Base-by-base conservation (phyloP, 2,329 filamentous ascomycete species). In the Lecanicillium sp. region DNA sequence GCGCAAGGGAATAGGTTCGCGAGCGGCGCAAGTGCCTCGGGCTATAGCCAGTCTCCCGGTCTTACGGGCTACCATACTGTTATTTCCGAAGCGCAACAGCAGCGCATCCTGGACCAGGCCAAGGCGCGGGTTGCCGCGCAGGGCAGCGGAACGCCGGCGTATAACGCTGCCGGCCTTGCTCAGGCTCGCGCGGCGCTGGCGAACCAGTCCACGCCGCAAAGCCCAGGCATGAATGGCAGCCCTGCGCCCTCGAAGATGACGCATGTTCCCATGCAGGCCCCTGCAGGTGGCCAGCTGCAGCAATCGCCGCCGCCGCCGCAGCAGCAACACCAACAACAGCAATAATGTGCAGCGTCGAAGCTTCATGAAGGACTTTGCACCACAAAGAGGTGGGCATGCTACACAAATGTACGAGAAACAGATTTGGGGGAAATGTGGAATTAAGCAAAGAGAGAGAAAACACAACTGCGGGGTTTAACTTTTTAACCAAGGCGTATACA, bases 31-130 rank as follows among this genome's bases (percentile, higher is more conserved):
- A 12, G 18, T n/a, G n/a, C n/a, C n/a, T n/a, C 34, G 10, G 39
- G 39, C 12, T 41, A 41, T 20, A 53, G 45, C 40, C 59, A 64
- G 45, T 58, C 56, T 41, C 54, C 59, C 17, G 63, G 61, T 13
- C 53, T 65, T 4, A 62, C 65, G 3, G 68, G 68, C 22, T 72
- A 70, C 41, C 65, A 69, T 33, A 70, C 66, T 5, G 66, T 71
- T 33, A 69, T 71, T 49, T 62, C 65, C 28, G 66, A 71, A 46
- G 62, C 63, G 13, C 67, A 71, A 42, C 69, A 72, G 48, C 65
- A 69, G 49, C 65, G 68, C 39, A 64, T 71, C 33, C 56, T 71
- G 51, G 69, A 74, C 37, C 69, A 73, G 51, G 68, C 70, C 7
- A 67, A 69, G 39, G 69, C 67, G 3, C 56, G 68, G 18, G 62